Evolutionary conservation across 129 eudicot genomes (phyloP), one percentile per base, ranked within the genome.

Genomic region (Arctium lappa): DNA sequence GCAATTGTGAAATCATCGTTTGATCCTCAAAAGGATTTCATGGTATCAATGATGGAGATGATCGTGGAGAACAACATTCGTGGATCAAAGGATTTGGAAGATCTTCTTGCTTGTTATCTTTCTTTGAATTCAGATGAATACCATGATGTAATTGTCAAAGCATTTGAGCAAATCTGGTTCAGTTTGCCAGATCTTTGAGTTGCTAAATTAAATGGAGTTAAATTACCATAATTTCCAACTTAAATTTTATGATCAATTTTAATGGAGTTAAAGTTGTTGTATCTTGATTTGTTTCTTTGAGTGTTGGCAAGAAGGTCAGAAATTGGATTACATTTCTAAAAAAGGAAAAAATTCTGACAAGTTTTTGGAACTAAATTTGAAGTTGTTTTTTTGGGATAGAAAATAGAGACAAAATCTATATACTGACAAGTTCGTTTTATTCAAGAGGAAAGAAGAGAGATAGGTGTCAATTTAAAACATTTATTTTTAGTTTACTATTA

Each of bases 1-100:
- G 96, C 96, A 6, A 76, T 91, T 7, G 93, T 91, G 82, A 91
- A 91, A 78, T 85, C 91, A 39, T 91, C 96, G 3, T 72, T 83
- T 68, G 93, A 91, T 78, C 96, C 96, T 6, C 81, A 89, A 10
- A 85, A 82, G 31, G 96, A 91, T 73, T 91, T 91, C 81, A 88
- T 79, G 86, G 96, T 89, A 6, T 91, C 96, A 4, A 91, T 91
- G 96, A 80, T 82, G 86, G 96, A 91, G 81, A 91, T 91, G 96
- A 86, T 91, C 46, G 84, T 87, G 34, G 93, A 89, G 85, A 88
- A 91, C 16, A 89, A 90, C 27, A 88, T 91, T 39, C 73, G 85
- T 71, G 75, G 34, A 31, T 83, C 96, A 0, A 81, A 91, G 74
- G 93, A 86, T 77, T 87, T 91, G 80, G 97, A 89, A 70, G 90